These are phyloP conservation scores for Artemisia annua DNA, from an alignment of 129 eudicot species.

Conservation along the genomic window DNA sequence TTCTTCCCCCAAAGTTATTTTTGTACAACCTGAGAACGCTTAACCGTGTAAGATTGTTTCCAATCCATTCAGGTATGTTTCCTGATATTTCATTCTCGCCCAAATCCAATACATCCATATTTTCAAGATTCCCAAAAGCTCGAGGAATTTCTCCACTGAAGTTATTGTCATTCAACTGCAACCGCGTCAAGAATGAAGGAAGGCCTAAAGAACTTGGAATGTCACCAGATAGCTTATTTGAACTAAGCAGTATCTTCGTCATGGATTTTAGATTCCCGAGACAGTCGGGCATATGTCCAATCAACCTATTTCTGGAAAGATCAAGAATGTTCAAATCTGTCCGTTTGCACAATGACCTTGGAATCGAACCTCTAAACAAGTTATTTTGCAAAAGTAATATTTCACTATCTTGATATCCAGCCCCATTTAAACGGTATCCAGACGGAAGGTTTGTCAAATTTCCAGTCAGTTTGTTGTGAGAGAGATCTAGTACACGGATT, in stretches of 20 bases:
- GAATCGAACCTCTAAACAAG: constrained; percentile 19
- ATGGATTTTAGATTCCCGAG: neutral
- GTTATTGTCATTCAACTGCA: neutral
- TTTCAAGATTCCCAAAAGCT: neutral
- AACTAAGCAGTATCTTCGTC: neutral
- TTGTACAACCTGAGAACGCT: neutral
- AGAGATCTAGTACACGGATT: constrained; percentile 17
- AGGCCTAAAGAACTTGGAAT: neutral
- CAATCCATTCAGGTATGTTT: neutral
- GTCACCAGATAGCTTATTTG: neutral
- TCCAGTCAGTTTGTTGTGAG: constrained; percentile 18
- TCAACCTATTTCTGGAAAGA: constrained; percentile 25
- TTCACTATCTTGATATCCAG: neutral
- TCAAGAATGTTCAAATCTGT: constrained; percentile 9
- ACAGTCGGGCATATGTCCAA: neutral
- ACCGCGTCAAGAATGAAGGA: neutral
- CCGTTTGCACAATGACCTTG: constrained; percentile 12
- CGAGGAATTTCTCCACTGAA: neutral
- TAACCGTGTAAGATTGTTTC: neutral
- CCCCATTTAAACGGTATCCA: neutral
- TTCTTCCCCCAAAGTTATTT: neutral
- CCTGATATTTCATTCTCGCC: neutral
- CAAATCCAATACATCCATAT: neutral
- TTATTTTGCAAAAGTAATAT: constrained; percentile 12
- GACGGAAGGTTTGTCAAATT: constrained; percentile 8